phyloP scores from a whole-genome alignment of 192 early-diverging fungal genomes.

The Linnemannia hyalina region DNA sequence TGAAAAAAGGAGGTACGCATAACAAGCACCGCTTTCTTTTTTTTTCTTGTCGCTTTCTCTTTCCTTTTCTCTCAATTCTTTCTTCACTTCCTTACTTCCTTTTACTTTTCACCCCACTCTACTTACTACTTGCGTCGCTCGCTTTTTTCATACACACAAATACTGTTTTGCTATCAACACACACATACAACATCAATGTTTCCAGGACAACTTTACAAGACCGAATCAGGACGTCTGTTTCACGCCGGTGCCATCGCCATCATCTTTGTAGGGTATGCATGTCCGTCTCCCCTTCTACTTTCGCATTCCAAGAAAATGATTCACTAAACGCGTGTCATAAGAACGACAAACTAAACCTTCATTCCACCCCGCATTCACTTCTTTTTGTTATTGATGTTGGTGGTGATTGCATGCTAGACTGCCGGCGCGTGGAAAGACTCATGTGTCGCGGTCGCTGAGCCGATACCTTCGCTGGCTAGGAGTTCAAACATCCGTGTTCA shows the following conservation, averaged over 20 bases:
- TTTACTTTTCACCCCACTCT: background rate
- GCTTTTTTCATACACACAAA: background rate
- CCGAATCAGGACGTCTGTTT: slow-evolving; percentile 80
- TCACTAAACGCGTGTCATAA: background rate
- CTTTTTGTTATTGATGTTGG: background rate
- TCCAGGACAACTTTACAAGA: slow-evolving; percentile 84
- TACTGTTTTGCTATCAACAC: background rate
- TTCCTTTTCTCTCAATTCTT: background rate
- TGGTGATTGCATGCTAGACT: slow-evolving; percentile 54
- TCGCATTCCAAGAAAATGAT: background rate
- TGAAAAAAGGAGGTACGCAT: background rate
- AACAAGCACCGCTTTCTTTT: background rate
- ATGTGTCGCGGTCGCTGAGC: slow-evolving; percentile 84
- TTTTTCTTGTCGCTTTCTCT: too few species aligned
- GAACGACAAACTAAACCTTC: background rate
- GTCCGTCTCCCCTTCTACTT: background rate
- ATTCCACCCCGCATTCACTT: background rate
- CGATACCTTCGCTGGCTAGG: slow-evolving; percentile 98
- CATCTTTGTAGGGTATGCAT: slow-evolving; percentile 77
- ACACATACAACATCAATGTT: slow-evolving; percentile 29
- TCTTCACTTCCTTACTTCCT: background rate
- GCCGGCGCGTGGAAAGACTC: slow-evolving; percentile 95
- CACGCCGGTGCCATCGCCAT: slow-evolving; percentile 85
- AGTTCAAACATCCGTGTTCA: slow-evolving; percentile 91
- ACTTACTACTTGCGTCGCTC: background rate